Base-by-base conservation (phyloP, 192 early-diverging fungal genomes). In the Podila horticola region DNA sequence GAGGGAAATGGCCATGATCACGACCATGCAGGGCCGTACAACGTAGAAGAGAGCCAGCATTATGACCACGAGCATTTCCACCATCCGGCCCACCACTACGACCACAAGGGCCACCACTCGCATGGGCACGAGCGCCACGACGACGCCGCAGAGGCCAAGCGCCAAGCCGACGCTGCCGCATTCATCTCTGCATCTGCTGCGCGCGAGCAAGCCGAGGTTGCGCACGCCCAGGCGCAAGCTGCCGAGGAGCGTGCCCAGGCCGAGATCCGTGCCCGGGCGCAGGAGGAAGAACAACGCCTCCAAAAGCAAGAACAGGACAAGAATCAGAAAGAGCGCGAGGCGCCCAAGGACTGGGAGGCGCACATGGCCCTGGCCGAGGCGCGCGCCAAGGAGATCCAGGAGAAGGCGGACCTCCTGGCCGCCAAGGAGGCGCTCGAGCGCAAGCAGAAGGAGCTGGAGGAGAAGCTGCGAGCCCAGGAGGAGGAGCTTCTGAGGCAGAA, bases 1-100 rank as follows among this genome's bases (percentile, higher is more conserved):
- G 29, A 34, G 19, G 38, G 20, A 0, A 52, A 58, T 10, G 33
- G 15, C n/a, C 62, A 64, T 12, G 63, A 73, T 19, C 65, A 62
- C 19, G 60, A 68, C 26, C 73, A 68, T 13, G 61, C 59, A 8
- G 66, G 73, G 33, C 73, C 73, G 0, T 74, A 55, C 50, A 74
- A 68, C 6, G 33, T 55, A 19, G 66, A 68, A 3, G 66, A 68
- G n/a, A 55, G 34, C 7, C 59, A 52, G 29, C 73, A 74, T 28
- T 74, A 74, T 15, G 59, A 68, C 3, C 73, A 74, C 24, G 65
- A 67, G 26, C 73, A 74, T n/a, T 74, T 74, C 58, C 66, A 63
- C 22, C 73, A 63, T 20, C 66, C 73, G 0, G 72, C 31, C 22
- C 55, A 74, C 26, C 52, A 55, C 12, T 58, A 66, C 55, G 5